Conservation (phyloP, 305 asterid genomes). For the Coffea humblotiana region DNA sequence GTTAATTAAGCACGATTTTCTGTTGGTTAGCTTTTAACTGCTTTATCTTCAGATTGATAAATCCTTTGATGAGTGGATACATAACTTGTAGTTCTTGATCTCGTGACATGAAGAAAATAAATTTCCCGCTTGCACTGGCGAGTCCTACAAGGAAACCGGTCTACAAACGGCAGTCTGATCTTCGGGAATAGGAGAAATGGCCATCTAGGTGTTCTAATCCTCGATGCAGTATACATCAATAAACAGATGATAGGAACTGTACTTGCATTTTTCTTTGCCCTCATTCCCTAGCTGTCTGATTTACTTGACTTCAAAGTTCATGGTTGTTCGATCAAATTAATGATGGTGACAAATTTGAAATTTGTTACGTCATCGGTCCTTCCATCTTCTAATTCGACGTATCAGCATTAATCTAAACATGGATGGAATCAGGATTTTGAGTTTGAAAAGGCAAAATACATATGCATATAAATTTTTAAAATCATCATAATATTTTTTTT, state of each 20-base stretch:
- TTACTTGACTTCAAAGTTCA: conserved; percentile 2
- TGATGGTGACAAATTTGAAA: neutral
- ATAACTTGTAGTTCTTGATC: neutral
- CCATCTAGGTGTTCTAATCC: neutral
- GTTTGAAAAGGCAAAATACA: no score
- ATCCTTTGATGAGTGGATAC: no score
- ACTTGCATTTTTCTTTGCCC: neutral
- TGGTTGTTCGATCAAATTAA: neutral
- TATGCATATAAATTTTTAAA: no score
- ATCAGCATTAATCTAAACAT: neutral
- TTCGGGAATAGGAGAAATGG: neutral
- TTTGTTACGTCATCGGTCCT: neutral
- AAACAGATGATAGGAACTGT: neutral
- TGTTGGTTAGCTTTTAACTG: neutral
- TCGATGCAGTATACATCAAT: neutral
- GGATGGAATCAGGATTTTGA: no score
- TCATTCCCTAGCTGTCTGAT: neutral
- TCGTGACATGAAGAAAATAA: neutral
- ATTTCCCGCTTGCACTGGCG: neutral
- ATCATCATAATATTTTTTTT: no score
- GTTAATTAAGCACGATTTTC: neutral
- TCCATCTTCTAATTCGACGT: neutral
- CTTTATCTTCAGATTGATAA: neutral
- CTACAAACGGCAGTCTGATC: neutral
- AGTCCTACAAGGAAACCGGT: conserved; percentile 5